phyloP scores from a whole-genome alignment of 257 asterid genomes.

The Lycium barbarum region DNA sequence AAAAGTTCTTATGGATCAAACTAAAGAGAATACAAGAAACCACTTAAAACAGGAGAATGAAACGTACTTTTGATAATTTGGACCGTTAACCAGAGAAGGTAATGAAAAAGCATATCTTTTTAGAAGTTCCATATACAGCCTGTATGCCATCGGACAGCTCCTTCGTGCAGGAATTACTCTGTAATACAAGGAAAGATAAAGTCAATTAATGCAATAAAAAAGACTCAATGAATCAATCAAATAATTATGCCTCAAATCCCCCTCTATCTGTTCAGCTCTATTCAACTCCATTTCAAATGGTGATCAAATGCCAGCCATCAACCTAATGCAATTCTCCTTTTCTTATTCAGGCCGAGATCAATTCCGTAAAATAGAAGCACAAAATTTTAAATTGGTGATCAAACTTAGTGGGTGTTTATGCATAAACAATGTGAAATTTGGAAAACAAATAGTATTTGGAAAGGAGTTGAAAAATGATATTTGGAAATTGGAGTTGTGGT shows the following conservation, averaged over 20 bases:
- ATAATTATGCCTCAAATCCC: not conserved
- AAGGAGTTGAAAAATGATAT: no score
- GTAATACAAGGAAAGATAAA: conserved; percentile 25
- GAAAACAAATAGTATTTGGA: no score
- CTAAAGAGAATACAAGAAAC: conserved; percentile 26
- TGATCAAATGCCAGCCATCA: not conserved
- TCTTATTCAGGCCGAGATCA: no score
- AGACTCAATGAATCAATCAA: conserved; percentile 11
- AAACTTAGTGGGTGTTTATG: no score
- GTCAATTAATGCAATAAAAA: not conserved
- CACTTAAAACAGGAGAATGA: not conserved
- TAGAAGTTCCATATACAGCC: conserved; percentile 89
- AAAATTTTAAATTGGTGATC: no score
- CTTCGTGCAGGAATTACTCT: conserved; percentile 83
- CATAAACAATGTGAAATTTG: no score
- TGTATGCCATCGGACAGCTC: conserved; percentile 74
- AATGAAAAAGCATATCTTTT: conserved; percentile 84
- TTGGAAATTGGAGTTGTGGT: no score
- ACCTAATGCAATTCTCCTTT: conserved; percentile 14
- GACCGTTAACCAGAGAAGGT: conserved; percentile 73
- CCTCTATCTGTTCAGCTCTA: not conserved
- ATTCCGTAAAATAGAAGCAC: no score
- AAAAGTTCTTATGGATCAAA: not conserved
- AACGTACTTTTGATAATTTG: conserved; percentile 71
- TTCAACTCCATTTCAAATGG: conserved; percentile 11